Conservation (phyloP, 805 yeast genomes). For the Wickerhamiella dianesei region DNA sequence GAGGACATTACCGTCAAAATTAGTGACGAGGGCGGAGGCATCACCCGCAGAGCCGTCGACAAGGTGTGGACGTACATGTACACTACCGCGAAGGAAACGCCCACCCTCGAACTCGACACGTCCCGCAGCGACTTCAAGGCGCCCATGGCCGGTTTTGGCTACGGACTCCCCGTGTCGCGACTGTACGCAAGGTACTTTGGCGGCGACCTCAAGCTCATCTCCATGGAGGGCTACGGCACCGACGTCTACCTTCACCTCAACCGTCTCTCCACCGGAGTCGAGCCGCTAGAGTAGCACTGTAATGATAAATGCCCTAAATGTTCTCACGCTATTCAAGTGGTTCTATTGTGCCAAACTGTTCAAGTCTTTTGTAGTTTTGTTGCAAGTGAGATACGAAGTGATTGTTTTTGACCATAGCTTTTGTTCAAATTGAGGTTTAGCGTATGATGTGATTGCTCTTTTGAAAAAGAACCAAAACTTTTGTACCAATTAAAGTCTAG, state of each 20-base stretch:
- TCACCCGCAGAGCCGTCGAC: constrained; percentile 71
- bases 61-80: constrained; percentile 83
- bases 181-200: constrained; percentile 83
- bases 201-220: constrained; percentile 72
- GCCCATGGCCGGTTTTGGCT: constrained; percentile 91
- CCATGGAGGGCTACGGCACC: constrained; percentile 92
- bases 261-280: constrained; percentile 57
- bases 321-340: no score
- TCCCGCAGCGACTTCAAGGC: constrained; percentile 59
- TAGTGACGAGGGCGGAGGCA: constrained; percentile 91
- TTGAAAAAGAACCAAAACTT: no score
- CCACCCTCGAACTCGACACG: constrained; percentile 45
- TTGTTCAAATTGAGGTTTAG: no score
- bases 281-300: constrained; percentile 32
- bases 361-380: neutral
- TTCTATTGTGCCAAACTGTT: neutral
- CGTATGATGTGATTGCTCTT: no score
- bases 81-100: constrained; percentile 70
- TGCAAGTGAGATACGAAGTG: neutral
- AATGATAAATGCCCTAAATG: neutral
- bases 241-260: constrained; percentile 82
- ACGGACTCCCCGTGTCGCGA: constrained; percentile 76
- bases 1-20: constrained; percentile 86
- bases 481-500: no score
- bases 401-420: neutral